Evolutionary conservation across 805 yeast genomes (phyloP), one percentile per base, ranked within the genome.

Genomic region (Barnettozyma pratensis): DNA sequence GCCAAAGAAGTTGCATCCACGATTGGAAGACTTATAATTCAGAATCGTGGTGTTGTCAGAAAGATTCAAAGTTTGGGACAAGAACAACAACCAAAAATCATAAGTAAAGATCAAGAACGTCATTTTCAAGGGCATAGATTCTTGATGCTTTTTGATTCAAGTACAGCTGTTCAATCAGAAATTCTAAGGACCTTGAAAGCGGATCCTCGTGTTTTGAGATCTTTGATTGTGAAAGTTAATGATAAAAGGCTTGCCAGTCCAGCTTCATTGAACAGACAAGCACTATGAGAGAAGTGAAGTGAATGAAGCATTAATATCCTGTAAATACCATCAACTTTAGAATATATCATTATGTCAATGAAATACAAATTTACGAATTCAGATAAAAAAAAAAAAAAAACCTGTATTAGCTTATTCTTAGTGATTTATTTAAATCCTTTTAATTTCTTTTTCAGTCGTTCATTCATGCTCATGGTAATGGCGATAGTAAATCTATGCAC

Each of bases 31-130:
- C 73, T 89, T 62, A 79, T 92, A 30, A 77, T 94, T 50, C 80
- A 81, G 52, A 91, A 92, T 68, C 88, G 96, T 75, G 99, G 99
- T 44, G 92, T 92, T n/a, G 82, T 92, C 37, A 79, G 98, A 64
- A 83, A 80, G 52, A 79, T 92, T 41, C 78, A 85, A 45, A 85
- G 90, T 53, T 69, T 91, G 64, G 97, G 97, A 1, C 77, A 82
- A 39, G 79, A 79, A 53, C 81, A 82, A 29, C 74, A 94, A 47
- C 97, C 98, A 19, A 85, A 81, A 54, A 77, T 92, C 52, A 77
- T 87, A 69, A 80, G 83, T 55, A 87, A 87, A 62, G 89, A 89
- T 61, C 95, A 90, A 61, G 96, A 91, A 63, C 77, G 81, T 52
- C 96, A 91, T 67, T 88, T 88, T 63, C 91, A 88, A 64, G 98